Percentiles rank a stretch among this genome's conserved stretches.
These are phyloP conservation scores for Sclerotinia minor DNA, from an alignment of 2,329 filamentous ascomycete species.

Conservation along the genomic window DNA sequence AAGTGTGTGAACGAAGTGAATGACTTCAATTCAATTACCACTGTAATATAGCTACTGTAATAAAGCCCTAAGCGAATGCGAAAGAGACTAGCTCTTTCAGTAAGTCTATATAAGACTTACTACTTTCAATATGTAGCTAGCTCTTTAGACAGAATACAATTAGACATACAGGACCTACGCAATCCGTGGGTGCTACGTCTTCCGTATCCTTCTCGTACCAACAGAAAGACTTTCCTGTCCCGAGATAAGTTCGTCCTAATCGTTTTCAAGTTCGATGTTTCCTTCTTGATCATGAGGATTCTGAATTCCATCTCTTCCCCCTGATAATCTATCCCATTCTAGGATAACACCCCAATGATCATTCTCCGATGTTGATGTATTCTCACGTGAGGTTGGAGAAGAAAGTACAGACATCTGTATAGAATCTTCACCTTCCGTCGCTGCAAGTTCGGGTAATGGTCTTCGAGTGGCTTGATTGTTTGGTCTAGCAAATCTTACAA, in stretches of 20 bases:
- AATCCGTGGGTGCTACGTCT: no score
- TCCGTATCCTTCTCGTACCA: no score
- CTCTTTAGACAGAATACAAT: no score
- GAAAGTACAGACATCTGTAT: neutral
- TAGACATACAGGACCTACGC: no score
- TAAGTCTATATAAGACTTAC: no score
- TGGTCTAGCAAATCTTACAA: neutral
- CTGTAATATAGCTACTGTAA: no score
- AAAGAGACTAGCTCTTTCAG: no score
- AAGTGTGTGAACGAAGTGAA: no score
- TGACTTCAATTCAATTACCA: no score
- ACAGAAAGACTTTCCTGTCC: fast-evolving
- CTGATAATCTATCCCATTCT: neutral
- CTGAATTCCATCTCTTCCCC: fast-evolving
- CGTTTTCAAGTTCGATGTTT: neutral
- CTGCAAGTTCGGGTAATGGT: neutral
- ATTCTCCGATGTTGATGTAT: neutral
- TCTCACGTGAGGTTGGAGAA: neutral
- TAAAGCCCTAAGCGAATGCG: no score
- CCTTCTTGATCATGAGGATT: neutral
- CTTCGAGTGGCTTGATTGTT: neutral
- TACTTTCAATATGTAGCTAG: no score
- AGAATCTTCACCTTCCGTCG: no score
- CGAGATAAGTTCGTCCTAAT: neutral
- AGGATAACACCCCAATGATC: neutral